Percentiles rank a stretch among this genome's conserved stretches.
Evolutionary conservation across 108 stramenopile species (phyloP).

Genomic region (Skeletonema grethae): DNA sequence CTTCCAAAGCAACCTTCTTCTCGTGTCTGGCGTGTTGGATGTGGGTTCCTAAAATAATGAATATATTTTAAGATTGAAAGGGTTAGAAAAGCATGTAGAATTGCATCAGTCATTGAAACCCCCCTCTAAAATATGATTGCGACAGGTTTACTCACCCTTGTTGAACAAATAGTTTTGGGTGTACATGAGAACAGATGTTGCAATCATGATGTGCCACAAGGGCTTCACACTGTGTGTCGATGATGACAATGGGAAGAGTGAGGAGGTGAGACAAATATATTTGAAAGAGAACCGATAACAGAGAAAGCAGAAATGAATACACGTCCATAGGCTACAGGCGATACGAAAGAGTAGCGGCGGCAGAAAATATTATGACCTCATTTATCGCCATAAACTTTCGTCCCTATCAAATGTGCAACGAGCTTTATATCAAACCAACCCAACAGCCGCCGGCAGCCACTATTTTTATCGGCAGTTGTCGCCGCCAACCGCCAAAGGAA

Average conservation of each 20-base stretch:
- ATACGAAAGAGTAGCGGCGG: background rate
- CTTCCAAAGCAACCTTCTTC: constrained; percentile 33
- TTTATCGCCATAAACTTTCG: background rate
- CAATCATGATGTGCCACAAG: constrained; percentile 68
- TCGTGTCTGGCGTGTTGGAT: constrained; percentile 22
- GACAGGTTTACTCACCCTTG: constrained; percentile 45
- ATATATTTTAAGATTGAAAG: background rate
- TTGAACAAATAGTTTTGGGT: constrained; percentile 55
- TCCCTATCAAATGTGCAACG: background rate
- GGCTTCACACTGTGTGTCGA: constrained; percentile 34
- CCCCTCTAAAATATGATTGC: background rate
- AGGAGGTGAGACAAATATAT: background rate
- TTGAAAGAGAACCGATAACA: too few species aligned
- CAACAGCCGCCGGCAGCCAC: background rate
- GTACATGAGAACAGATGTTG: constrained; percentile 64
- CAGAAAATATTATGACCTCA: background rate
- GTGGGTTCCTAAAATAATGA: constrained; percentile 4
- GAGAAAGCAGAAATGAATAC: background rate
- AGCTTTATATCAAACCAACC: background rate
- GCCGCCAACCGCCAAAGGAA: background rate
- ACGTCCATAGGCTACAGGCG: too few species aligned
- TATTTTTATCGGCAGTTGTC: background rate
- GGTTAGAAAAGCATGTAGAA: too few species aligned
- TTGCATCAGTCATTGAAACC: too few species aligned
- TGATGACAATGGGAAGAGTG: background rate